Percentiles rank a stretch among this genome's conserved stretches.
Evolutionary conservation across 352 stramenopile species (phyloP).

Genomic region (Saprolegnia diclina): DNA sequence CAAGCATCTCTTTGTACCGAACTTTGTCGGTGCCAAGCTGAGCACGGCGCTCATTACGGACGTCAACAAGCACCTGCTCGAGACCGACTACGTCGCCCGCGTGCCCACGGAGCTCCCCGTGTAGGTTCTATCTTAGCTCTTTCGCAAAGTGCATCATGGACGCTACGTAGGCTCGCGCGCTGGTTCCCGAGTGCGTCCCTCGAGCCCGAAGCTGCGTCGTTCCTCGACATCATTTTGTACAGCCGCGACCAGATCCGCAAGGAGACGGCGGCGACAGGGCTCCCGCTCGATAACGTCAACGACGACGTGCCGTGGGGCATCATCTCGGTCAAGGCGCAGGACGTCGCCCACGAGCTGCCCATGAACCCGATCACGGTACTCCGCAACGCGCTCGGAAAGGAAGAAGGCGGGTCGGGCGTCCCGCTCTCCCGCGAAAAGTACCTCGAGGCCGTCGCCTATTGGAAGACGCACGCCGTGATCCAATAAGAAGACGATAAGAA

Average conservation of each 20-base stretch:
- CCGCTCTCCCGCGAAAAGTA: constrained; percentile 73
- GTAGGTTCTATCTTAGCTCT: constrained; percentile 32
- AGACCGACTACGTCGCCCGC: constrained; percentile 92
- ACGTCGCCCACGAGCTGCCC: constrained; percentile 92
- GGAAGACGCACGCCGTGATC: constrained; percentile 73
- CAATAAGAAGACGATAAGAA: constrained; percentile 38
- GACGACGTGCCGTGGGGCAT: constrained; percentile 89
- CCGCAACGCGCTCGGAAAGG: constrained; percentile 95
- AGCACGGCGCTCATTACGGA: constrained; percentile 89
- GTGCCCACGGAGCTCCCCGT: constrained; percentile 94
- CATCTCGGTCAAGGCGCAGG: constrained; percentile 97
- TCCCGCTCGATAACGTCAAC: constrained; percentile 37
- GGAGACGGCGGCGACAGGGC: constrained; percentile 84
- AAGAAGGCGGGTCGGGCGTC: constrained; percentile 87
- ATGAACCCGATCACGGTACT: constrained; percentile 99
- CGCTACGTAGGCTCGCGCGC: constrained; percentile 46
- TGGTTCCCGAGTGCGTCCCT: constrained; percentile 91
- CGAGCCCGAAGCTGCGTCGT: constrained; percentile 81
- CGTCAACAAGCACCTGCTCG: constrained; percentile 90
- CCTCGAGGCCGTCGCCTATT: constrained; percentile 82
- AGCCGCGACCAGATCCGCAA: constrained; percentile 96
- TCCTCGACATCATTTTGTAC: constrained; percentile 98
- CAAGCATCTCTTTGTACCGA: constrained; percentile 97
- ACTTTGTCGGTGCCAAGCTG: constrained; percentile 87
- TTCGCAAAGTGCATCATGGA: not conserved